phyloP scores from a whole-genome alignment of 768 basidiomycete species.

The Lactarius hengduanensis region DNA sequence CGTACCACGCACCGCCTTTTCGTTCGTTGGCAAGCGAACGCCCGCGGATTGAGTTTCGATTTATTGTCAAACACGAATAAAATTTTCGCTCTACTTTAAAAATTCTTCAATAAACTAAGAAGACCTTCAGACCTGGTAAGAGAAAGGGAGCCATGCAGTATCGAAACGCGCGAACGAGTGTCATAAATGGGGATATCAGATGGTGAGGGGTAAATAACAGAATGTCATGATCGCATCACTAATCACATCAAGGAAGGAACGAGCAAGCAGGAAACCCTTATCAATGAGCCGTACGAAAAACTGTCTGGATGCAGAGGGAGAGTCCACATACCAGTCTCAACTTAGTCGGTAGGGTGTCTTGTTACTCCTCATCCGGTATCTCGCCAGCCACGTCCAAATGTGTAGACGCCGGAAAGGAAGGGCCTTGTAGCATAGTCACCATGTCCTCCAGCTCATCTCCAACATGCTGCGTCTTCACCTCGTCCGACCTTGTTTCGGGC shows the following conservation, averaged over 20 bases:
- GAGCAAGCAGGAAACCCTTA: neutral
- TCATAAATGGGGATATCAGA: conserved; percentile 16
- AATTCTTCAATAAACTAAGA: neutral
- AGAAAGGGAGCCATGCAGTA: neutral
- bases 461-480: conserved; percentile 26
- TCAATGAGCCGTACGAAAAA: neutral
- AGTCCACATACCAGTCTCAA: conserved; percentile 3
- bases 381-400: conserved; percentile 40
- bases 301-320: neutral
- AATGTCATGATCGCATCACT: neutral
- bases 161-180: conserved; percentile 1
- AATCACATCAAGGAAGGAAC: neutral
- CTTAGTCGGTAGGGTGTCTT: neutral
- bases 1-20: neutral
- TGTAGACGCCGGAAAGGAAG: conserved; percentile 30
- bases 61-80: neutral
- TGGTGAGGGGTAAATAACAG: conserved; percentile 9
- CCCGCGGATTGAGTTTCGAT: neutral
- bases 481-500: conserved; percentile 30
- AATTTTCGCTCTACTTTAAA: neutral
- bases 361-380: conserved; percentile 52
- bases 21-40: neutral
- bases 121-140: neutral
- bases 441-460: conserved; percentile 59
- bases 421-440: conserved; percentile 61